Base-by-base conservation (phyloP, 2,329 filamentous ascomycete species). In the Botrytis fragariae region DNA sequence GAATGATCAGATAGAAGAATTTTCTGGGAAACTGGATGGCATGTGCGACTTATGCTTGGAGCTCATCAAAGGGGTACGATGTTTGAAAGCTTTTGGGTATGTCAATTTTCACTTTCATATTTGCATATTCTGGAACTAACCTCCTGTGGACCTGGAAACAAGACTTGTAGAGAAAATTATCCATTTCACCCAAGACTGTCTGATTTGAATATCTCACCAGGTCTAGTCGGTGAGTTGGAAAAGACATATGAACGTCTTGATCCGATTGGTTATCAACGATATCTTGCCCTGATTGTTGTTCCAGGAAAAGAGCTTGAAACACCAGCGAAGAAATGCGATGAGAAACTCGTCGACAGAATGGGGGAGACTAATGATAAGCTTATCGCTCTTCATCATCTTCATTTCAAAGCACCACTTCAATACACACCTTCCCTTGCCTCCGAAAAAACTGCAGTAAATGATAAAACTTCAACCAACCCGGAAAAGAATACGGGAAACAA, bases 31-130 rank as follows among this genome's bases (percentile, higher is more conserved):
- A 32, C 14, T 57, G 14, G n/a, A 14, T 1, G 29, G 1, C n/a
- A 8, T 29, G n/a, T 9, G 14, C 29, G 0, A 9, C 0, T 16
- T 3, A 29, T 57, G 16, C 29, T 4, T 8, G 5, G 4, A 0
- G 14, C n/a, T 57, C 16, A 1, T 1, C 32, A 4, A 20, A 0
- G 29, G 54, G 16, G 14, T 8, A 20, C 54, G 1, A 20, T 57
- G 54, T 2, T 20, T 57, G 14, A 32, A 32, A 32, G n/a, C 7
- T 8, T 57, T 57, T 57, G 54, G 14, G 54, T 57, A 32, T 57
- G 54, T 32, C 10, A 8, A 29, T 57, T 29, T 32, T 29, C n/a
- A 8, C 14, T 16, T 29, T 57, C 7, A 29, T 32, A 32, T 16
- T 57, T 57, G n/a, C 1, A 45, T 45, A 4, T 20, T 18, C 12